Conservation (phyloP, 1,284 basidiomycete species). For the Xanthoconium separans region DNA sequence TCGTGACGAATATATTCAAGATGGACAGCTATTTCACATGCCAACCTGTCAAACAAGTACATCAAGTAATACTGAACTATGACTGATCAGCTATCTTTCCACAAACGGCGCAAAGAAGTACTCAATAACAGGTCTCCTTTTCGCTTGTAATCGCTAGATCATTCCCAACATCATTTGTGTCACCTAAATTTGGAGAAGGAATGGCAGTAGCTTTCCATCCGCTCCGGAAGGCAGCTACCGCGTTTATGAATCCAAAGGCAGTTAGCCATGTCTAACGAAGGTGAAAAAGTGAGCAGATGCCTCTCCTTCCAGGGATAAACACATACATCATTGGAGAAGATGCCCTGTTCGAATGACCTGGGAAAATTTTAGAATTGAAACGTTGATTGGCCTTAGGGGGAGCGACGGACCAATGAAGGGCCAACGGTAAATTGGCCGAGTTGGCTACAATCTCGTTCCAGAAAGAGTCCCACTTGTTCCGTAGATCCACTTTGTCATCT, state of each 20-base stretch:
- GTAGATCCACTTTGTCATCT: conserved; percentile 57
- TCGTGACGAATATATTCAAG: neutral
- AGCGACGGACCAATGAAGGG: conserved; percentile 75
- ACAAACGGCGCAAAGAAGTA: neutral
- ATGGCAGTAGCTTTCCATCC: conserved; percentile 76
- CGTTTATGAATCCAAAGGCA: conserved; percentile 62
- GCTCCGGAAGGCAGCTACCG: conserved; percentile 62
- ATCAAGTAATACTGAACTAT: neutral
- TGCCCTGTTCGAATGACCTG: conserved; percentile 68
- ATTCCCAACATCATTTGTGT: conserved; percentile 1
- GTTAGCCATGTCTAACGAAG: conserved; percentile 56
- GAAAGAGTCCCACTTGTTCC: conserved; percentile 64
- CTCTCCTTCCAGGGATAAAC: neutral
- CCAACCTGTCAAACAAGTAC: neutral
- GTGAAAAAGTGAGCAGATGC: neutral
- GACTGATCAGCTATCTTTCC: neutral
- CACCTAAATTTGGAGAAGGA: conserved; percentile 22
- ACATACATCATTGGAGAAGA: conserved; percentile 64
- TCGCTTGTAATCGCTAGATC: conserved; percentile 8
- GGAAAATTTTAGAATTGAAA: conserved; percentile 2
- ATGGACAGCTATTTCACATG: no score
- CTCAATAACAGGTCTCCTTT: conserved; percentile 8
- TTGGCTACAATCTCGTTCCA: conserved; percentile 76
- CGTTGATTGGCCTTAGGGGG: neutral
- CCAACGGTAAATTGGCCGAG: conserved; percentile 74